A percentile compares a stretch with the other conserved stretches of the same genome.
phyloP scores from a whole-genome alignment of 164 flowering plant genomes.

The Chloranthus sessilifolius region DNA sequence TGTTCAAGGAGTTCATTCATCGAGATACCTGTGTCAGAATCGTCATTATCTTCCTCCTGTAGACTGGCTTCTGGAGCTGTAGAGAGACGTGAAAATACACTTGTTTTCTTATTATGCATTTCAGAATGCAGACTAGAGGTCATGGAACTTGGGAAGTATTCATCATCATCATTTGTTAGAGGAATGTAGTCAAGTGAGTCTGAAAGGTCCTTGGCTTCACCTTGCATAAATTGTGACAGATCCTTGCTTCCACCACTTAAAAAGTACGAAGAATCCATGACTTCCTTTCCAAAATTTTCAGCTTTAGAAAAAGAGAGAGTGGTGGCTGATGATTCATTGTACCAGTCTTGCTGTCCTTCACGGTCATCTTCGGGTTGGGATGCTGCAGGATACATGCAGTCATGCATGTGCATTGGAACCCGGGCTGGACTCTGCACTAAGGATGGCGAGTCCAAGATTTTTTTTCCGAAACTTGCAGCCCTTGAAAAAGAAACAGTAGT shows the following conservation, averaged over 20 bases:
- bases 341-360: background rate
- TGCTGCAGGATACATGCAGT: background rate
- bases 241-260: background rate
- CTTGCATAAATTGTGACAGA: background rate
- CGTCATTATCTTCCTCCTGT: conserved; percentile 8
- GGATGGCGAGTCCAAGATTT: background rate
- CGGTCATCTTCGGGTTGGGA: background rate
- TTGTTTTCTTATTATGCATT: conserved; percentile 18
- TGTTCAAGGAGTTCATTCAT: conserved; percentile 31
- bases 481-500: conserved; percentile 3
- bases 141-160: background rate
- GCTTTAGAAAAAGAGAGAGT: conserved; percentile 1
- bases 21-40: conserved; percentile 14
- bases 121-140: conserved; percentile 7
- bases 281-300: background rate
- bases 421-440: background rate
- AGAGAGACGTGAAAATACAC: conserved; percentile 44
- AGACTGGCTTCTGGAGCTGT: background rate
- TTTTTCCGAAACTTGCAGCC: conserved; percentile 2
- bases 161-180: background rate
- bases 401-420: background rate
- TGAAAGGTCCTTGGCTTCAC: background rate
- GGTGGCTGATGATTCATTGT: conserved; percentile 3
- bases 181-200: background rate
- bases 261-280: background rate